These are phyloP conservation scores for Aspergillus brunneoviolaceus DNA, from an alignment of 2,329 filamentous ascomycete genomes.

Conservation along the genomic window DNA sequence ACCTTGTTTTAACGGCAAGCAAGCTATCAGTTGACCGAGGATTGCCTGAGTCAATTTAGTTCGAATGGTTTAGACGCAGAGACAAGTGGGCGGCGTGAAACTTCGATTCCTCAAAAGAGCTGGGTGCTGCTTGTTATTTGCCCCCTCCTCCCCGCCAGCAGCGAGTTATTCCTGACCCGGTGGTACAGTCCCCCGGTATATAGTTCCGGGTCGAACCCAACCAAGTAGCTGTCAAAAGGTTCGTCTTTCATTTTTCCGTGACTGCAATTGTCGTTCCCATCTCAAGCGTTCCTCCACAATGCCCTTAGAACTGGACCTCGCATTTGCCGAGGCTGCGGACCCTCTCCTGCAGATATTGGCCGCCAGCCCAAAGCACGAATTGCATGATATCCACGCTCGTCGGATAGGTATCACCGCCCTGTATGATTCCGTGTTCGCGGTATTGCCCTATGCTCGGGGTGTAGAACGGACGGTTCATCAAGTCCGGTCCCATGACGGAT, in stretches of 20 bases:
- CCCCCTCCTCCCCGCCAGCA: not conserved
- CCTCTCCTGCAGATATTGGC: not conserved
- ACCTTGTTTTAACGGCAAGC: not conserved
- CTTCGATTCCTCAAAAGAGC: not conserved
- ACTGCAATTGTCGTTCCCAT: too few relatives aligned
- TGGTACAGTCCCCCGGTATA: not conserved
- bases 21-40: not conserved
- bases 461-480: not conserved
- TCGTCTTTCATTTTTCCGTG: too few relatives aligned
- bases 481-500: not conserved
- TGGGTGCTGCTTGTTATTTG: not conserved
- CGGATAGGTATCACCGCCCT: not conserved
- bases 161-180: not conserved
- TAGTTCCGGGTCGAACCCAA: not conserved
- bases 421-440: not conserved
- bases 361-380: not conserved
- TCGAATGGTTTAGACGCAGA: not conserved
- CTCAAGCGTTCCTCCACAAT: not conserved
- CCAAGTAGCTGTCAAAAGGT: not conserved
- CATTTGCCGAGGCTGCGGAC: not conserved
- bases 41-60: not conserved
- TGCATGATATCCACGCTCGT: not conserved
- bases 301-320: not conserved
- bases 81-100: not conserved
- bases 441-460: not conserved